A percentile compares a stretch with the other conserved stretches of the same genome.
Conservation (phyloP, 306 rosid species). For the Cicer yamashitae region DNA sequence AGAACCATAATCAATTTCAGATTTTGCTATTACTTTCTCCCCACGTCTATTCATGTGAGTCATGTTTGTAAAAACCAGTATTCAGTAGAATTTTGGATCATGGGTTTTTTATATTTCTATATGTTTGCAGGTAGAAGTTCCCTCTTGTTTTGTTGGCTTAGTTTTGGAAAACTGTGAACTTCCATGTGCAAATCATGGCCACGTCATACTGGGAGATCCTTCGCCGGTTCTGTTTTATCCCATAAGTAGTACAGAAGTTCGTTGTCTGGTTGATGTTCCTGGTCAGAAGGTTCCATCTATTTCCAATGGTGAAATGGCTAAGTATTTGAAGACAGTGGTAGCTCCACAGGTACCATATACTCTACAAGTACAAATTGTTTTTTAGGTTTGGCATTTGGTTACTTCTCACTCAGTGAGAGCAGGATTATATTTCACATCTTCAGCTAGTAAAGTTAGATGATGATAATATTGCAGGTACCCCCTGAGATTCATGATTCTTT, state of each 20-base stretch:
- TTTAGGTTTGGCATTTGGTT: not conserved
- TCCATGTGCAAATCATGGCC: slow-evolving; percentile 89
- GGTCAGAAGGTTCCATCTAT: slow-evolving; percentile 95
- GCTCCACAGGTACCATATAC: slow-evolving; percentile 79
- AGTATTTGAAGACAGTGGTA: slow-evolving; percentile 77
- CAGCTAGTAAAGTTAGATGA: slow-evolving; percentile 5
- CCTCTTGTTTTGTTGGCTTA: slow-evolving; percentile 92
- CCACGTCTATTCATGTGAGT: not conserved
- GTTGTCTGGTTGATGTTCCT: slow-evolving; percentile 95
- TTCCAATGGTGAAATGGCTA: slow-evolving; percentile 89
- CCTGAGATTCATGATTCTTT: slow-evolving; percentile 73
- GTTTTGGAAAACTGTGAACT: slow-evolving; percentile 88
- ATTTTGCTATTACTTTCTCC: slow-evolving; percentile 1
- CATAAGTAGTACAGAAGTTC: slow-evolving; percentile 88
- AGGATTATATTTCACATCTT: slow-evolving; percentile 9
- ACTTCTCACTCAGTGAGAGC: slow-evolving; percentile 3
- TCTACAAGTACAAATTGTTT: not conserved
- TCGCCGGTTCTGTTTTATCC: slow-evolving; percentile 93
- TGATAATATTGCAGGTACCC: slow-evolving; percentile 68
- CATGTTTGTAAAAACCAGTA: slow-evolving; percentile 1
- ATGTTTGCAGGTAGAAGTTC: slow-evolving; percentile 80
- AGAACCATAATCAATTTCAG: not conserved
- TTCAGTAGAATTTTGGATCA: slow-evolving; percentile 28
- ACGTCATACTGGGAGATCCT: slow-evolving; percentile 89
- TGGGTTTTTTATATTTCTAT: slow-evolving; percentile 17